Base-by-base conservation (phyloP, 805 yeast genomes). In the Candida krabiensis region DNA sequence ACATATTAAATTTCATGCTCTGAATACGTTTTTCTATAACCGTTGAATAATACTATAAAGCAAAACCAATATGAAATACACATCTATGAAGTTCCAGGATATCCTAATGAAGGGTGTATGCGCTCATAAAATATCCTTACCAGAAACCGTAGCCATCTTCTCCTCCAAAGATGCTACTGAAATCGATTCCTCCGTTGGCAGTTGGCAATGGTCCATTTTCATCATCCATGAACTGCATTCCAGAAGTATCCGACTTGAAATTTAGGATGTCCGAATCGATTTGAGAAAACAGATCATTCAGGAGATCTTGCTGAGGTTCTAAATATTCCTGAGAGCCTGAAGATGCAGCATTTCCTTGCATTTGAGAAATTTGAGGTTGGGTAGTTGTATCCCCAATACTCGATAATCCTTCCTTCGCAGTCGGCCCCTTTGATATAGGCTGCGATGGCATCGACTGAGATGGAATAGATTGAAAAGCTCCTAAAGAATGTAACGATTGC, bases 201-300 rank as follows among this genome's bases (percentile, higher is more conserved):
- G 32, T 12, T 11, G 19, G 30, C 19, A n/a, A 16, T 21, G 28
- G 9, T 33, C 30, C 17, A 36, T 35, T 37, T 26, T 35, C 37
- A 15, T 33, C n/a, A 13, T 21, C 23, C 39, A 44, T 34, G 9
- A 45, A 28, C n/a, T 41, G 46, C 40, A 45, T 35, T 29, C 38
- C 26, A n/a, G 50, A 26, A n/a, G 37, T 35, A 16, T 41, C 49
- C 15, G 44, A 26, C 33, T 47, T 48, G 24, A 49, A 43, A 34
- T 49, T 52, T 51, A 56, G 52, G n/a, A 60, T 44, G 40, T 60
- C 65, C 2, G 57, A 49, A 33, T 60, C 64, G 19, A 60, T 59
- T 36, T 60, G 63, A 24, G 39, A 41, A 32, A 60, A 60, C 9
- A 60, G 30, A 30, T 58, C 64, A 38, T 54, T 51, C 18, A 55